Conservation (phyloP, 208 protist genomes). For the Entamoeba dispar region DNA sequence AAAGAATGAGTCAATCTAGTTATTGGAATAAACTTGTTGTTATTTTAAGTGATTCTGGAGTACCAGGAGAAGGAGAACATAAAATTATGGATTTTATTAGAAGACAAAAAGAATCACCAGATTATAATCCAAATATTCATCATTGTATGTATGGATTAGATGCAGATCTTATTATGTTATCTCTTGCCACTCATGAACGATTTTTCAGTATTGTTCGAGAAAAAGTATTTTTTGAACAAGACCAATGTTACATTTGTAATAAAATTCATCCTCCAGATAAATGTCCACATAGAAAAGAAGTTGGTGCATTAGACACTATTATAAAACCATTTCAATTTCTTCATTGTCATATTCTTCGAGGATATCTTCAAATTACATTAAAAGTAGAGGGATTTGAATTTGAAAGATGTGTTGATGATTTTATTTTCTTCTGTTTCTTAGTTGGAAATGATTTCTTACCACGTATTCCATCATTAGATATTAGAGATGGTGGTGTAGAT, state of each 20-base stretch:
- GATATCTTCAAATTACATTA: slow-evolving; percentile 13
- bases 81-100: slow-evolving; percentile 73
- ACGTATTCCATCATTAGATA: not conserved
- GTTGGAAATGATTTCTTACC: slow-evolving; percentile 26
- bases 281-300: not conserved
- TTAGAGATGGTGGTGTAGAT: slow-evolving; percentile 69
- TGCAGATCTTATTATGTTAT: slow-evolving; percentile 93
- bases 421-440: slow-evolving; percentile 21
- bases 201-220: slow-evolving; percentile 87
- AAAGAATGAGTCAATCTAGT: not conserved
- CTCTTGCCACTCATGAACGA: slow-evolving; percentile 83
- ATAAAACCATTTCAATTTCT: slow-evolving; percentile 15
- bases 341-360: slow-evolving; percentile 5
- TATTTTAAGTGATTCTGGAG: slow-evolving; percentile 19
- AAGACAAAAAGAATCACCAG: not conserved
- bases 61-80: slow-evolving; percentile 84
- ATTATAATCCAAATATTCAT: slow-evolving; percentile 2
- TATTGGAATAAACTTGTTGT: not conserved
- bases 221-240: not conserved
- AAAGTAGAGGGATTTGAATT: not conserved
- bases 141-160: slow-evolving; percentile 69
- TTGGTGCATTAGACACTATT: too few species aligned
- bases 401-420: slow-evolving; percentile 16
- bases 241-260: not conserved
- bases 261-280: not conserved